phyloP scores from a whole-genome alignment of 1,284 basidiomycete species.

The Trametes sp. region DNA sequence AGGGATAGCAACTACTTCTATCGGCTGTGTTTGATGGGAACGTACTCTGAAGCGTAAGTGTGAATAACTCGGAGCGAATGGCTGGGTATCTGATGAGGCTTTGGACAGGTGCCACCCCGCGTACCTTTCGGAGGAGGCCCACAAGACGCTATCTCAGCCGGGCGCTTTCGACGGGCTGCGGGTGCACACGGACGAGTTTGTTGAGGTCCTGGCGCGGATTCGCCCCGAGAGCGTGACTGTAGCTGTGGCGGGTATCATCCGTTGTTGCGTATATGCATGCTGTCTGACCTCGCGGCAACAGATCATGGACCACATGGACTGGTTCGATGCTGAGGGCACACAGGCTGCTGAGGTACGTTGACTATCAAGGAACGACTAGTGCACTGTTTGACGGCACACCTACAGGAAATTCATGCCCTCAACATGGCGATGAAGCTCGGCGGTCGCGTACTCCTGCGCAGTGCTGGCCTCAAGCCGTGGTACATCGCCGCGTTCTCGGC shows the following conservation, averaged over 20 bases:
- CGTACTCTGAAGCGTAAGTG: slow-evolving; percentile 29
- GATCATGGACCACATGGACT: slow-evolving; percentile 38
- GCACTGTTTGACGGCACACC: too few species aligned
- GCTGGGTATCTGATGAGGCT: not conserved
- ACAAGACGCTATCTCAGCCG: slow-evolving; percentile 23
- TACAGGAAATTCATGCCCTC: slow-evolving; percentile 30
- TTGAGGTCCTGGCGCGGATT: slow-evolving; percentile 33
- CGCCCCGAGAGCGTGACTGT: slow-evolving; percentile 33
- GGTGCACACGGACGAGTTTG: slow-evolving; percentile 34
- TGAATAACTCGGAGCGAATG: too few species aligned
- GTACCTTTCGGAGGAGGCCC: slow-evolving; percentile 30
- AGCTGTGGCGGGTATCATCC: slow-evolving; percentile 20
- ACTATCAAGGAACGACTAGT: too few species aligned
- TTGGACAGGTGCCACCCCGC: slow-evolving; percentile 26
- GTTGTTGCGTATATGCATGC: not conserved
- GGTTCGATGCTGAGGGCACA: slow-evolving; percentile 31
- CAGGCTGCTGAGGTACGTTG: slow-evolving; percentile 23
- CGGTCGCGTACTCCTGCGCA: slow-evolving; percentile 33
- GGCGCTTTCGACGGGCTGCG: slow-evolving; percentile 34
- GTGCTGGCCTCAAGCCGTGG: slow-evolving; percentile 32
- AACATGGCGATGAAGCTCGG: slow-evolving; percentile 35
- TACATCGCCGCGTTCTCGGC: slow-evolving; percentile 31
- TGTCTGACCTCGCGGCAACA: not conserved
- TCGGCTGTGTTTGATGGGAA: slow-evolving; percentile 30
- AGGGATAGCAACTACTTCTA: slow-evolving; percentile 34